These are phyloP conservation scores for Lichina pygmaea DNA, from an alignment of 495 filamentous ascomycete genomes.

Conservation along the genomic window DNA sequence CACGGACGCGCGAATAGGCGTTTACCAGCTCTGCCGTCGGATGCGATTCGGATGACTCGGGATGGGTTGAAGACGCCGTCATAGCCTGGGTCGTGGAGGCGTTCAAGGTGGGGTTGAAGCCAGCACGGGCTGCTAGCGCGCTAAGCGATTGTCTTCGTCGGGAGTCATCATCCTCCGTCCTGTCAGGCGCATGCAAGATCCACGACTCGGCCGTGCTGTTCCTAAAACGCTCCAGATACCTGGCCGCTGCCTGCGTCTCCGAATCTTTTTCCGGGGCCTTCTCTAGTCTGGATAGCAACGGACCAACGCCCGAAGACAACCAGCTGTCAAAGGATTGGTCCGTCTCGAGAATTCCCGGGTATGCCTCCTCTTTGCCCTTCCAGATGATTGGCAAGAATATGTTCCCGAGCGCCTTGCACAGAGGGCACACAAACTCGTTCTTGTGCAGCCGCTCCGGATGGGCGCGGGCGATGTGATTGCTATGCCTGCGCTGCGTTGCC, in stretches of 20 bases:
- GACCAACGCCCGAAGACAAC: constrained; percentile 19
- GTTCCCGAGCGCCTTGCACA: constrained; percentile 94
- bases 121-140: constrained; percentile 2
- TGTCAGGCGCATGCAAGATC: constrained; percentile 29
- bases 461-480: constrained; percentile 72
- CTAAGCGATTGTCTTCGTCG: constrained; percentile 7
- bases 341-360: constrained; percentile 36
- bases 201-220: constrained; percentile 34
- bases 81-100: background rate
- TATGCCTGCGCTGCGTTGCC: constrained; percentile 57
- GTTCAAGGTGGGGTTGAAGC: background rate
- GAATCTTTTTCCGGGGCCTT: constrained; percentile 15
- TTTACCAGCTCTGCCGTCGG: constrained; percentile 44
- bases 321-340: constrained; percentile 35
- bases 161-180: constrained; percentile 21
- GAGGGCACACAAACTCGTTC: constrained; percentile 88
- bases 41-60: constrained; percentile 11
- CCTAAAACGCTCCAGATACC: constrained; percentile 30
- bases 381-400: constrained; percentile 87
- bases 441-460: constrained; percentile 53
- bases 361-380: constrained; percentile 67
- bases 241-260: constrained; percentile 6
- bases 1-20: constrained; percentile 54
- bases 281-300: constrained; percentile 14
- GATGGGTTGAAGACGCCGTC: background rate